Percentiles rank a stretch among this genome's conserved stretches.
These are phyloP conservation scores for Calycina herbarum DNA, from an alignment of 2,329 filamentous ascomycete species.

Conservation along the genomic window DNA sequence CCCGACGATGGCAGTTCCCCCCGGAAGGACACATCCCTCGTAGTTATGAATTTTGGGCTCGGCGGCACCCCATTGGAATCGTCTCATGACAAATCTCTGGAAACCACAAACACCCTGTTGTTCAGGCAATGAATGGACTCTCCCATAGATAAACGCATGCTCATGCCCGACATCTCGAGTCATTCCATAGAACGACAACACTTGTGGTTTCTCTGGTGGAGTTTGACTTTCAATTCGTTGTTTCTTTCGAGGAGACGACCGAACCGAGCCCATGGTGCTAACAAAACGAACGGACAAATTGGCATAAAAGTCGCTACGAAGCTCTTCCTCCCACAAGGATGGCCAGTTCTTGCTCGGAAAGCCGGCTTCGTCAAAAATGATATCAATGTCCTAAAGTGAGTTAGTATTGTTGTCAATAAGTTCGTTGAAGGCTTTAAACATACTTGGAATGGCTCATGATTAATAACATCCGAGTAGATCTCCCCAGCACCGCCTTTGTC, in stretches of 20 bases:
- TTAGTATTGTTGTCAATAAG: slow-evolving; percentile 1
- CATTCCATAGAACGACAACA: slow-evolving; percentile 37
- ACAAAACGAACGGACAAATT: background rate
- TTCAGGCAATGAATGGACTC: slow-evolving; percentile 49
- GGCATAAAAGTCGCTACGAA: slow-evolving; percentile 29
- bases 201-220: slow-evolving; percentile 13
- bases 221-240: background rate
- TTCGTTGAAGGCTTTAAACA: background rate
- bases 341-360: slow-evolving; percentile 28
- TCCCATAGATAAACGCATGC: slow-evolving; percentile 41
- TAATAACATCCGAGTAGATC: slow-evolving; percentile 25
- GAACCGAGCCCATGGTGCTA: background rate
- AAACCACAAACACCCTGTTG: slow-evolving; percentile 53
- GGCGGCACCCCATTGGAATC: slow-evolving; percentile 38
- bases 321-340: slow-evolving; percentile 24
- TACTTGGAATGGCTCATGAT: slow-evolving; percentile 31
- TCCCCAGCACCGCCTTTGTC: slow-evolving; percentile 8
- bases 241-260: slow-evolving; percentile 15
- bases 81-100: slow-evolving; percentile 55
- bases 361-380: slow-evolving; percentile 31
- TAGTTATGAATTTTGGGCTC: slow-evolving; percentile 34
- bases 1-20: slow-evolving; percentile 48
- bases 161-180: slow-evolving; percentile 40
- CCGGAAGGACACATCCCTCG: slow-evolving; percentile 48
- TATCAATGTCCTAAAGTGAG: slow-evolving; percentile 29